These are phyloP conservation scores for Aphanomyces stellatus DNA, from an alignment of 352 stramenopile genomes.

Conservation along the genomic window DNA sequence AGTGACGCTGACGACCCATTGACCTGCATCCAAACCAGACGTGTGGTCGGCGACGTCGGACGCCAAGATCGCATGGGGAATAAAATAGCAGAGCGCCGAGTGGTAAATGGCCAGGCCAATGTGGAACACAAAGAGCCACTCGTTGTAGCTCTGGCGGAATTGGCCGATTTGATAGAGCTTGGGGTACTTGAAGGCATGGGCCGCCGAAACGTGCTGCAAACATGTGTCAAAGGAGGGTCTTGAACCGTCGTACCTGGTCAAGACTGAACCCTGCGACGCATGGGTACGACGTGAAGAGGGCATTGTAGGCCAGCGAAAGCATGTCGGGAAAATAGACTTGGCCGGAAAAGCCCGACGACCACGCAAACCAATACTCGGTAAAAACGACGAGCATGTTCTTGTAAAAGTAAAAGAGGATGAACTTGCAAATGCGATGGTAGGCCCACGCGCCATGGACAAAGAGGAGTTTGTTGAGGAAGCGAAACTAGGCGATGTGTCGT, in stretches of 20 bases:
- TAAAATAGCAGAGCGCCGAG: conserved; percentile 7
- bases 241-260: conserved; percentile 64
- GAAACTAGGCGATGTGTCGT: too few relatives aligned
- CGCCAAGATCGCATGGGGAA: background rate
- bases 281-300: conserved; percentile 89
- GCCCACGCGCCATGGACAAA: conserved; percentile 88
- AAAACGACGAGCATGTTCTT: conserved; percentile 91
- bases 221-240: conserved; percentile 23
- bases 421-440: conserved; percentile 84
- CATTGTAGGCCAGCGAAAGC: conserved; percentile 87
- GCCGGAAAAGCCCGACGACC: conserved; percentile 88
- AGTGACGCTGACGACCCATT: background rate
- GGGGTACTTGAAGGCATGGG: conserved; percentile 58
- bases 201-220: conserved; percentile 39
- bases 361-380: conserved; percentile 86
- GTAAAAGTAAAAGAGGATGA: conserved; percentile 90
- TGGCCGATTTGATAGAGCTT: conserved; percentile 61
- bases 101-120: background rate
- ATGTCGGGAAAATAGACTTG: conserved; percentile 78
- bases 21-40: background rate
- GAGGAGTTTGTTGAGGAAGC: conserved; percentile 81
- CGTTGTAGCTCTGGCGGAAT: conserved; percentile 61
- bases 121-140: conserved; percentile 32
- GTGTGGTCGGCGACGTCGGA: background rate
- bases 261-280: conserved; percentile 80